phyloP scores from a whole-genome alignment of 2,329 filamentous ascomycete species.

The Cercospora janseana region DNA sequence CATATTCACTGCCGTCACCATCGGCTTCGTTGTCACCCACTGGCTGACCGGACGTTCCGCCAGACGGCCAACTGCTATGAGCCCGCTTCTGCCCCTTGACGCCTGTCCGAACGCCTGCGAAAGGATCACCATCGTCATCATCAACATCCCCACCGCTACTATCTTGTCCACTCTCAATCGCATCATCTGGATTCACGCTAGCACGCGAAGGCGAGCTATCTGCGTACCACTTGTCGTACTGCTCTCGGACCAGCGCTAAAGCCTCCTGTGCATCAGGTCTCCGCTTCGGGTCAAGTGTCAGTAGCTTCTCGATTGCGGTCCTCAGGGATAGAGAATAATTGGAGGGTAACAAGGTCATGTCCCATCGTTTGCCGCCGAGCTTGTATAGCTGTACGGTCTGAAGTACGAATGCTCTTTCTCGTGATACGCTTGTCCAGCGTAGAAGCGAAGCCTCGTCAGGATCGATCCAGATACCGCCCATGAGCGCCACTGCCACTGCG shows the following conservation, averaged over 20 bases:
- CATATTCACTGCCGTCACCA: too few species aligned
- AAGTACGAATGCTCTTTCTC: constrained; percentile 6
- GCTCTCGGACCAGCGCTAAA: not conserved
- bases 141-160: not conserved
- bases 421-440: not conserved
- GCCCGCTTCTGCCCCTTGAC: too few species aligned
- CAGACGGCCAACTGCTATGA: too few species aligned
- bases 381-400: constrained; percentile 10
- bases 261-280: not conserved
- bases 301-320: not conserved
- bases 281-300: constrained; percentile 2
- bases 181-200: not conserved
- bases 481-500: constrained; percentile 19
- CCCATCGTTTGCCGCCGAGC: constrained; percentile 8
- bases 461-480: constrained; percentile 18
- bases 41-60: too few species aligned
- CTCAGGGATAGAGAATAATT: not conserved
- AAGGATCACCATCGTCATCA: not conserved
- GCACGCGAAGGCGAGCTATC: not conserved
- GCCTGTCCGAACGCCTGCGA: too few species aligned
- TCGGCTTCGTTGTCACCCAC: too few species aligned
- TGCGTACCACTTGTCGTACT: constrained; percentile 1
- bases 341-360: not conserved
- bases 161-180: not conserved
- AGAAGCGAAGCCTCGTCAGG: not conserved